Evolutionary conservation across 768 basidiomycete genomes (phyloP), one percentile per base, ranked within the genome.

Genomic region (Pulveroboletus ravenelii): DNA sequence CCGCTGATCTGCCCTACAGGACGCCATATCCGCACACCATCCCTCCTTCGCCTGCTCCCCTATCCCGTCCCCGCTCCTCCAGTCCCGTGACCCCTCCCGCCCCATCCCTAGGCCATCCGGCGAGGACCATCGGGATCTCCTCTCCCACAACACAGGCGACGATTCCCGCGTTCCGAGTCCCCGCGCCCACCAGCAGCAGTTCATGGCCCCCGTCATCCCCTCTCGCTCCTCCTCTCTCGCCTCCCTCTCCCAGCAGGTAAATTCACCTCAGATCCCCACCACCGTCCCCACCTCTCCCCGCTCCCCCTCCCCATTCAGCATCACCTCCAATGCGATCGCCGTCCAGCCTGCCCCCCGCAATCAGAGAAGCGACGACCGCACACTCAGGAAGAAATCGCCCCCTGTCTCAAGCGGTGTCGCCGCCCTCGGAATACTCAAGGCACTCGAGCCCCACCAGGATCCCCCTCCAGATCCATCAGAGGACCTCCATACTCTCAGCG

Each of bases 381-480:
- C 27, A 1, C 15, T 46, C 38, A 58, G 59, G 47, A 73, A 66
- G 59, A 71, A 63, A 48, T 53, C 70, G 0, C 65, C 64, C 0
- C 61, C 67, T 1, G 52, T 51, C 13, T 54, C 64, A 46, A 65
- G 70, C 2, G 72, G 68, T 3, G 56, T 55, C 13, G 31, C 52
- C 0, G 56, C 56, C 18, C 30, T 58, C 9, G 56, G 56, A 7
- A 59, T 58, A 36, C 56, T 58, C 48, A 73, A 72, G 41, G 74
- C 87, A 3, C 71, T 89, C 14, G 85, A 89, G 48, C 84, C 87
- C 0, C 74, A 69, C 51, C 53, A 62, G 45, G 63, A 72, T 17
- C 34, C 52, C 1, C 51, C 50, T 12, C 44, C 50, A 1, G 12
- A 72, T 15, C 30, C 50, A 0, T 59, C 66, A 45, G 62, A 73